phyloP scores from a whole-genome alignment of 2,329 filamentous ascomycete species.

The Hymenoscyphus repandus region DNA sequence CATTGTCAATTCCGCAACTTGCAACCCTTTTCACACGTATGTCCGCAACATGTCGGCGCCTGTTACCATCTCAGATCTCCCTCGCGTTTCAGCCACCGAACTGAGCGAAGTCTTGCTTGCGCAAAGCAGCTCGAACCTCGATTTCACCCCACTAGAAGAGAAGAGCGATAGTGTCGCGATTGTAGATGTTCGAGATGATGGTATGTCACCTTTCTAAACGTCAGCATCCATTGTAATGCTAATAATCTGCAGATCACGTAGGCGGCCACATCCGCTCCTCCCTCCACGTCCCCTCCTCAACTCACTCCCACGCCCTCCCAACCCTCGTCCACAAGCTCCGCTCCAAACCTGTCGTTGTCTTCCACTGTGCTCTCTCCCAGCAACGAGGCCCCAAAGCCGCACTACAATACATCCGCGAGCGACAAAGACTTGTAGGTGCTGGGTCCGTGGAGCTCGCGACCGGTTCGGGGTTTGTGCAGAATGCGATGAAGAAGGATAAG shows the following conservation, averaged over 20 bases:
- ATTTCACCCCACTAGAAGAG: conserved; percentile 11
- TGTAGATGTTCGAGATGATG: conserved; percentile 84
- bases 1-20: too few relatives aligned
- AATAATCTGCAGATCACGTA: conserved; percentile 61
- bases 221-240: neutral
- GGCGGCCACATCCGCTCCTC: conserved; percentile 83
- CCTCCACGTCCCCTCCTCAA: conserved; percentile 67
- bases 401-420: conserved; percentile 69
- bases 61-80: conserved; percentile 23
- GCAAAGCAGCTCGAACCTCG: conserved; percentile 20
- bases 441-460: conserved; percentile 14
- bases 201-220: conserved; percentile 35
- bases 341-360: conserved; percentile 78
- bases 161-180: conserved; percentile 51
- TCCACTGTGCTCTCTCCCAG: conserved; percentile 91
- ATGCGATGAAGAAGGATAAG: conserved; percentile 27
- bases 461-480: conserved; percentile 16
- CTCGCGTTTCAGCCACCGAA: conserved; percentile 26
- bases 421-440: conserved; percentile 43
- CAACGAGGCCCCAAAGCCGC: conserved; percentile 84
- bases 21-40: too few relatives aligned
- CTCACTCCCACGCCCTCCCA: conserved; percentile 71
- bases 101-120: conserved; percentile 29
- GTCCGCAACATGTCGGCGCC: conserved; percentile 9
- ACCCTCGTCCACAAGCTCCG: conserved; percentile 74